phyloP scores from a whole-genome alignment of 768 basidiomycete species.

The Kwoniella shandongensis region DNA sequence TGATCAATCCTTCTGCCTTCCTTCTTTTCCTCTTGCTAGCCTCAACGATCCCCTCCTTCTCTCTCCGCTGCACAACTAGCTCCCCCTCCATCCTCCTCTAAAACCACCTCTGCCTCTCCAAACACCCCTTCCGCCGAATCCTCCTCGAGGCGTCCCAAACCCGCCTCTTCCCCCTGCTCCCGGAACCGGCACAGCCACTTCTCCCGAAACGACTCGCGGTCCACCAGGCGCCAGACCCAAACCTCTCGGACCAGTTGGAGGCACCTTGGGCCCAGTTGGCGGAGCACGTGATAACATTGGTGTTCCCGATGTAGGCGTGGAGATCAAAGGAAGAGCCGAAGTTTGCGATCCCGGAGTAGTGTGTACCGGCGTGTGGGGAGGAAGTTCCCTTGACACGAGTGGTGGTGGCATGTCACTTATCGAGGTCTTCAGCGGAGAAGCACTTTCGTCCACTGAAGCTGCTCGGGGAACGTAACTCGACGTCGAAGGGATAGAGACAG shows the following conservation, averaged over 20 bases:
- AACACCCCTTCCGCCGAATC: constrained; percentile 16
- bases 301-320: not conserved
- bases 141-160: constrained; percentile 6
- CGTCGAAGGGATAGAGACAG: not conserved
- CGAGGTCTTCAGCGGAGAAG: not conserved
- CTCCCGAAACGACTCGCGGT: constrained; percentile 2
- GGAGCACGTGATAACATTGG: not conserved
- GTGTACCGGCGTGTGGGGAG: constrained; percentile 9
- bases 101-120: constrained; percentile 16
- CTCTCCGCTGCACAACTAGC: constrained; percentile 59
- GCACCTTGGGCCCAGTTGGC: constrained; percentile 33
- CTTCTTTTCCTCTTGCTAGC: too few relatives aligned
- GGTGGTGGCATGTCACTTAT: constrained; percentile 7
- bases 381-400: constrained; percentile 10
- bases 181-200: not conserved
- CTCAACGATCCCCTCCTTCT: too few relatives aligned
- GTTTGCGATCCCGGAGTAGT: not conserved
- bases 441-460: not conserved
- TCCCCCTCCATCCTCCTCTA: constrained; percentile 21
- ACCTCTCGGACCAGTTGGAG: constrained; percentile 30
- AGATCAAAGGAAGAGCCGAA: not conserved
- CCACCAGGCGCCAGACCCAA: constrained; percentile 4
- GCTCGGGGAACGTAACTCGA: constrained; percentile 13
- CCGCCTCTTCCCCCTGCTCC: constrained; percentile 6
- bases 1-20: too few relatives aligned